Evolutionary conservation across 2,329 filamentous ascomycete genomes (phyloP).

Genomic region (Aureobasidium sp.): DNA sequence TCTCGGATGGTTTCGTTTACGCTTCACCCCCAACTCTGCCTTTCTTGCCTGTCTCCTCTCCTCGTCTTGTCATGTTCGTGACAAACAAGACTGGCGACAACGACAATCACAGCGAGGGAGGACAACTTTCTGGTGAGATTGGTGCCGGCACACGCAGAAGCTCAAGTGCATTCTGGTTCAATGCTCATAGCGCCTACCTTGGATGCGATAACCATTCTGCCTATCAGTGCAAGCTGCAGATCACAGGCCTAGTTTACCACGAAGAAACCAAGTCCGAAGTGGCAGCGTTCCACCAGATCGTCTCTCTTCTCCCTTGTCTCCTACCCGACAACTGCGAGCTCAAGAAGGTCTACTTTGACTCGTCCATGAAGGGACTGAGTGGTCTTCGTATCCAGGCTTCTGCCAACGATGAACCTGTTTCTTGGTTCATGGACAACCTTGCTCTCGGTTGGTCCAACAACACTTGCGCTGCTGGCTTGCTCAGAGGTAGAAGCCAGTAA

Average conservation of each 20-base stretch:
- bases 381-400: slow-evolving; percentile 43
- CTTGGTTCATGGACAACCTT: slow-evolving; percentile 44
- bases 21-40: slow-evolving; percentile 37
- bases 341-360: slow-evolving; percentile 34
- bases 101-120: slow-evolving; percentile 27
- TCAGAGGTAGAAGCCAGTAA: slow-evolving; percentile 69
- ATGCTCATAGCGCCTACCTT: slow-evolving; percentile 39
- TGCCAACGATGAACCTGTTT: slow-evolving; percentile 26
- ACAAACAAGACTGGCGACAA: slow-evolving; percentile 26
- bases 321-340: slow-evolving; percentile 35
- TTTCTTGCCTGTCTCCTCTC: slow-evolving; percentile 37
- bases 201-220: slow-evolving; percentile 39
- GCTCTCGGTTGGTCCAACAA: slow-evolving; percentile 43
- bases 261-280: slow-evolving; percentile 27
- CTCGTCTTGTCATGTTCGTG: slow-evolving; percentile 41
- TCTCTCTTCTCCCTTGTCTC: slow-evolving; percentile 36
- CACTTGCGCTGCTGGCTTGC: slow-evolving; percentile 49
- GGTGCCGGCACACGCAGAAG: slow-evolving; percentile 36
- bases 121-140: slow-evolving; percentile 38
- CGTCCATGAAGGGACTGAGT: slow-evolving; percentile 34
- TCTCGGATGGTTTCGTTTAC: slow-evolving; percentile 44
- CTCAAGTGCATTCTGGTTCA: slow-evolving; percentile 43
- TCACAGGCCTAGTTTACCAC: slow-evolving; percentile 40
- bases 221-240: slow-evolving; percentile 34
- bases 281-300: slow-evolving; percentile 30